phyloP scores from a whole-genome alignment of 2,329 filamentous ascomycete species.

The Hypoxylon sp. region DNA sequence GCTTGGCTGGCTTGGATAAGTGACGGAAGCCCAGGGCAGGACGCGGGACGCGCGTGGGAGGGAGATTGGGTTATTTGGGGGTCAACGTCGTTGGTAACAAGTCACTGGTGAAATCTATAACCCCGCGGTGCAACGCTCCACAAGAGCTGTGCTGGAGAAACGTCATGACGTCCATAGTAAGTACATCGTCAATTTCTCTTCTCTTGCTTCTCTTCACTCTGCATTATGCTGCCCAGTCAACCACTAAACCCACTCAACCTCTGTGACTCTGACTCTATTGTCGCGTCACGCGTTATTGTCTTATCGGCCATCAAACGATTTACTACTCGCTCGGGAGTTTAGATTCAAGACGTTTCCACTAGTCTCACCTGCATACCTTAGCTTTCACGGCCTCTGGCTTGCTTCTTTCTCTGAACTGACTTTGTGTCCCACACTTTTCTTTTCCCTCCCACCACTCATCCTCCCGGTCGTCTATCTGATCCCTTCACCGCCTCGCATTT shows the following conservation, averaged over 20 bases:
- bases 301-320: slow-evolving; percentile 12
- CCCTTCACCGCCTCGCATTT: slow-evolving; percentile 45
- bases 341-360: slow-evolving; percentile 32
- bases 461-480: slow-evolving; percentile 27
- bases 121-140: slow-evolving; percentile 42
- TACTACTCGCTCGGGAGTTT: slow-evolving; percentile 11
- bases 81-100: slow-evolving; percentile 25
- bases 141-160: slow-evolving; percentile 35
- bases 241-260: background rate
- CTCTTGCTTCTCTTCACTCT: slow-evolving; percentile 8
- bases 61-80: slow-evolving; percentile 43
- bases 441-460: slow-evolving; percentile 35
- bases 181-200: slow-evolving; percentile 41
- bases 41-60: slow-evolving; percentile 39
- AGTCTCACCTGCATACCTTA: slow-evolving; percentile 40
- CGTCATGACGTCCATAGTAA: slow-evolving; percentile 55
- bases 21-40: slow-evolving; percentile 27
- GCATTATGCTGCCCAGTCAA: slow-evolving; percentile 6
- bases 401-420: slow-evolving; percentile 17
- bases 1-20: slow-evolving; percentile 39
- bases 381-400: slow-evolving; percentile 31
- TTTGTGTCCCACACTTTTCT: slow-evolving; percentile 33
- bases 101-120: slow-evolving; percentile 15
- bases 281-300: slow-evolving; percentile 36
- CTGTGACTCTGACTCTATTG: slow-evolving; percentile 9